Percentiles rank a stretch among this genome's conserved stretches.
Evolutionary conservation across 352 stramenopile genomes (phyloP).

Genomic region (Elongisporangium anandrum): DNA sequence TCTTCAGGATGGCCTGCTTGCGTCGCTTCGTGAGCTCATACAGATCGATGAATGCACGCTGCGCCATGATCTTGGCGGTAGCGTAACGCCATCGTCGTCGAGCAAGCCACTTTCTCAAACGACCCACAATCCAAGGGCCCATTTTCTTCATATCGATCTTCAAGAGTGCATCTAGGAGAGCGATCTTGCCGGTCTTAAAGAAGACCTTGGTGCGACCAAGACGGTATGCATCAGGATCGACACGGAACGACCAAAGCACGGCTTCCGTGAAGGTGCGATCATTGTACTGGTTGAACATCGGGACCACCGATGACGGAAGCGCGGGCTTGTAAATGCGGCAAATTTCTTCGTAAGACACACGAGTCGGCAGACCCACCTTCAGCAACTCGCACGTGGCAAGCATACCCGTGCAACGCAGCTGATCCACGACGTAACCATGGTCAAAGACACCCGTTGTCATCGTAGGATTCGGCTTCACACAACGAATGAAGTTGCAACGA

Average conservation of each 20-base stretch:
- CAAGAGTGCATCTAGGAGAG: constrained; percentile 79
- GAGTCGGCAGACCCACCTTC: constrained; percentile 88
- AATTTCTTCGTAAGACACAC: constrained; percentile 88
- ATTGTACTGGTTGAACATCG: constrained; percentile 82
- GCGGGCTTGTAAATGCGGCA: constrained; percentile 85
- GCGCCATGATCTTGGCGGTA: constrained; percentile 77
- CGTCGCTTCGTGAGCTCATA: constrained; percentile 68
- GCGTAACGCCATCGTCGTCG: constrained; percentile 83
- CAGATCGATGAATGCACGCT: constrained; percentile 80
- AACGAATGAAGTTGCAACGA: constrained; percentile 86
- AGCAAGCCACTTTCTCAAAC: constrained; percentile 81
- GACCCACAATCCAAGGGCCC: constrained; percentile 81
- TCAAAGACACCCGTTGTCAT: constrained; percentile 84
- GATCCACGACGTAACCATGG: constrained; percentile 84
- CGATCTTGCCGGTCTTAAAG: constrained; percentile 91
- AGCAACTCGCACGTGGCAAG: constrained; percentile 88
- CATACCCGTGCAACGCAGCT: constrained; percentile 88
- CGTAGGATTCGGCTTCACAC: constrained; percentile 89
- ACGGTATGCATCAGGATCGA: constrained; percentile 81
- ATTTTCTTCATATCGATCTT: constrained; percentile 90
- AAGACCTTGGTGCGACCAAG: constrained; percentile 89
- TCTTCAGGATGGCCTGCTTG: constrained; percentile 73
- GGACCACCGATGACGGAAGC: constrained; percentile 61
- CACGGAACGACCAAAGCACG: constrained; percentile 88
- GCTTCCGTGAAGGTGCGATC: constrained; percentile 85